These are phyloP conservation scores for Ascomycota sp. DNA, from an alignment of 2,329 filamentous ascomycete genomes.

Conservation along the genomic window DNA sequence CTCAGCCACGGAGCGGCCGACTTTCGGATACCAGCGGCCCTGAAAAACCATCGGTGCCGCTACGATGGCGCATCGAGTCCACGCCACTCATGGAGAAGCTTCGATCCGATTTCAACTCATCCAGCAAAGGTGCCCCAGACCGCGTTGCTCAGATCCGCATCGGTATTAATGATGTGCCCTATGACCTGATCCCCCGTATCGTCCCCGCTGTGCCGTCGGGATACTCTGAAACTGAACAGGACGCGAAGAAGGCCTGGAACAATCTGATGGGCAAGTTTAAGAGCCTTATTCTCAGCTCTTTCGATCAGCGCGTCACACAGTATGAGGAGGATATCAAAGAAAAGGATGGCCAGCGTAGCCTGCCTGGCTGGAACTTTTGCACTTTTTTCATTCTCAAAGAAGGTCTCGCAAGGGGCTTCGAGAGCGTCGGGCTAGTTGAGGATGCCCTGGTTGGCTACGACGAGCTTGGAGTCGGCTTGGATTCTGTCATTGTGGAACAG, in stretches of 20 bases:
- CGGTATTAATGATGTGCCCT: slow-evolving; percentile 46
- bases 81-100: slow-evolving; percentile 79
- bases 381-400: slow-evolving; percentile 98
- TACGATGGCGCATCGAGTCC: slow-evolving; percentile 60
- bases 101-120: slow-evolving; percentile 70
- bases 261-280: slow-evolving; percentile 79
- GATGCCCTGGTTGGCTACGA: slow-evolving; percentile 91
- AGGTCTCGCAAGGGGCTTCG: slow-evolving; percentile 78
- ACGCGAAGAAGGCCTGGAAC: slow-evolving; percentile 63
- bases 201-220: slow-evolving; percentile 41
- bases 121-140: slow-evolving; percentile 48
- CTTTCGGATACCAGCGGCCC: slow-evolving; percentile 32
- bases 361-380: slow-evolving; percentile 98
- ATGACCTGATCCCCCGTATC: slow-evolving; percentile 40
- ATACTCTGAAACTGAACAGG: slow-evolving; percentile 51
- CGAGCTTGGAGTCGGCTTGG: slow-evolving; percentile 73
- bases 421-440: slow-evolving; percentile 87
- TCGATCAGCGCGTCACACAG: slow-evolving; percentile 74
- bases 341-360: slow-evolving; percentile 64
- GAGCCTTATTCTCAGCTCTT: slow-evolving; percentile 66
- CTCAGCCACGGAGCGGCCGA: slow-evolving; percentile 47
- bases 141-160: slow-evolving; percentile 74
- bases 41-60: slow-evolving; percentile 47
- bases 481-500: slow-evolving; percentile 63
- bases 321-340: slow-evolving; percentile 97